Conservation (phyloP, 352 stramenopile genomes). For the Bremia lactucae region DNA sequence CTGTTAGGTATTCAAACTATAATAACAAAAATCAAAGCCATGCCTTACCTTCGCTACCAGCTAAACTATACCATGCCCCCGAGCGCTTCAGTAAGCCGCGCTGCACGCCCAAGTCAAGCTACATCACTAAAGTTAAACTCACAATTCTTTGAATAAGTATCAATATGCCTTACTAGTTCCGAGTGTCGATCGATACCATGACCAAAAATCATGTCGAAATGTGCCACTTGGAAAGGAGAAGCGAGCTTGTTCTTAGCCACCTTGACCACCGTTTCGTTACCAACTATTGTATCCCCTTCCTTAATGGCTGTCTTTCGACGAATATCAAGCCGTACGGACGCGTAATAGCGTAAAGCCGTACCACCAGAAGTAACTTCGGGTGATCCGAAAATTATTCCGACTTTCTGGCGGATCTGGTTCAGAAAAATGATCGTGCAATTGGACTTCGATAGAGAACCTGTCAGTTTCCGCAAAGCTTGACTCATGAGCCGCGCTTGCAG, state of each 20-base stretch:
- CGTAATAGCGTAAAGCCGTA: conserved; percentile 79
- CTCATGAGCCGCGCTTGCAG: conserved; percentile 96
- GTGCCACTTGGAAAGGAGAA: conserved; percentile 90
- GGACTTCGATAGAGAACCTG: conserved; percentile 89
- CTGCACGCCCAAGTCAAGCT: conserved; percentile 68
- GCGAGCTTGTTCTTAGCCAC: conserved; percentile 99
- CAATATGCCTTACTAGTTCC: conserved; percentile 43
- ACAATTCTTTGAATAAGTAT: not conserved
- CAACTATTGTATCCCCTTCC: conserved; percentile 85
- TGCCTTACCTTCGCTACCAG: conserved; percentile 42
- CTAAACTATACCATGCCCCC: conserved; percentile 68
- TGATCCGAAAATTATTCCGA: conserved; percentile 95
- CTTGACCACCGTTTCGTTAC: conserved; percentile 96
- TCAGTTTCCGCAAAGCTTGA: conserved; percentile 95
- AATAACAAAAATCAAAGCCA: too few relatives aligned
- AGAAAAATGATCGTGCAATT: conserved; percentile 97
- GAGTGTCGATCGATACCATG: conserved; percentile 89
- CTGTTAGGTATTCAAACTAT: too few relatives aligned
- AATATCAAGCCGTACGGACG: conserved; percentile 92
- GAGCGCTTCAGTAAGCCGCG: conserved; percentile 69
- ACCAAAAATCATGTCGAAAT: conserved; percentile 97
- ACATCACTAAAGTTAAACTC: not conserved
- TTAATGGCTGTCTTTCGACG: conserved; percentile 89
- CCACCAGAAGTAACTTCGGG: conserved; percentile 94
- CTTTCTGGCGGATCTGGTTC: conserved; percentile 97